Evolutionary conservation across 768 basidiomycete genomes (phyloP).

Genomic region (Xerocomellus chrysenteron): DNA sequence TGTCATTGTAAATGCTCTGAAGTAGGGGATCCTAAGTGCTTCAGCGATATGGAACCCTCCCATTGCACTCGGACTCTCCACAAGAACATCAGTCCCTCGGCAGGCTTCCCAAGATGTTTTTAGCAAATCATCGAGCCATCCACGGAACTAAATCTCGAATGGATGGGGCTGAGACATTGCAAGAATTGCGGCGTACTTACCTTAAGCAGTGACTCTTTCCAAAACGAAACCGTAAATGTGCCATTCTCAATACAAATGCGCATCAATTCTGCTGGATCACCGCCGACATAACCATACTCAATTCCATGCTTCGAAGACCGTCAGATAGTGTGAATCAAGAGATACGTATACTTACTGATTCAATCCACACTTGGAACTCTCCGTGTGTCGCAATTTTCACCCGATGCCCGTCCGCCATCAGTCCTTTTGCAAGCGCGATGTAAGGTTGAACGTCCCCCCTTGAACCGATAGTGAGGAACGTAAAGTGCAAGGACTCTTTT

Average conservation of each 20-base stretch:
- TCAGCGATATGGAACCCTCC: conserved; percentile 97
- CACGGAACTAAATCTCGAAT: conserved; percentile 69
- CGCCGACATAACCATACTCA: conserved; percentile 91
- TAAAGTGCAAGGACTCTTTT: conserved; percentile 78
- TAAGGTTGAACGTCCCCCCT: conserved; percentile 98
- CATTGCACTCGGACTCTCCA: conserved; percentile 98
- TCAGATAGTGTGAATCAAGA: conserved; percentile 6
- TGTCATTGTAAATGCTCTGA: conserved; percentile 95
- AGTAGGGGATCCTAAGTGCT: conserved; percentile 90
- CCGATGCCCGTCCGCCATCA: conserved; percentile 86
- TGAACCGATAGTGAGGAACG: conserved; percentile 94
- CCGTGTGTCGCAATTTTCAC: conserved; percentile 92
- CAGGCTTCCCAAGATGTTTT: conserved; percentile 96
- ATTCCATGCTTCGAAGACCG: conserved; percentile 74
- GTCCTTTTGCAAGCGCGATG: conserved; percentile 90
- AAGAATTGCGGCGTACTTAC: conserved; percentile 38
- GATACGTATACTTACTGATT: conserved; percentile 61
- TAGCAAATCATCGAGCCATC: conserved; percentile 95
- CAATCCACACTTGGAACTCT: conserved; percentile 94
- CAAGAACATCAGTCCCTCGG: conserved; percentile 87
- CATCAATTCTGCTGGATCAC: conserved; percentile 97
- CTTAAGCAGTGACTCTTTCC: conserved; percentile 88
- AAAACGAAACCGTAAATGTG: conserved; percentile 92
- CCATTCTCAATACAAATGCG: conserved; percentile 98
- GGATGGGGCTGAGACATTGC: conserved; percentile 3